These are phyloP conservation scores for Triticum monococcum DNA, from an alignment of 176 grass and related monocot genomes.

Conservation along the genomic window DNA sequence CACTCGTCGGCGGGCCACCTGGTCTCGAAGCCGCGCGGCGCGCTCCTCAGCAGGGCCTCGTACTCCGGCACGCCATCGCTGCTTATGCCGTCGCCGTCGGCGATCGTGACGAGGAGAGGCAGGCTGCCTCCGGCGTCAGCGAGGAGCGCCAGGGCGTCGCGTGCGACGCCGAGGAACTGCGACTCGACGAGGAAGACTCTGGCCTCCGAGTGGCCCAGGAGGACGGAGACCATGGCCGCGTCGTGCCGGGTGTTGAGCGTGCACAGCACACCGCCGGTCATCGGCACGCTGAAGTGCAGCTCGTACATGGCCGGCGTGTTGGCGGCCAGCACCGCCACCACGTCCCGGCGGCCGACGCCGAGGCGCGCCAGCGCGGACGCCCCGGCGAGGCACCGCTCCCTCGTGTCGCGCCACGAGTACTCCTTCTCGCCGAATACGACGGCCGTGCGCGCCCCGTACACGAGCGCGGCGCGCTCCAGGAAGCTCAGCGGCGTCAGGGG, in stretches of 20 bases:
- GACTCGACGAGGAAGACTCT: slow-evolving; percentile 55
- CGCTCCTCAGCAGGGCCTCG: slow-evolving; percentile 31
- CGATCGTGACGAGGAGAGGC: slow-evolving; percentile 43
- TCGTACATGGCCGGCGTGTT: slow-evolving; percentile 62
- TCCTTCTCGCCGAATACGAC: slow-evolving; percentile 32
- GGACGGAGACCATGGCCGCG: slow-evolving; percentile 45
- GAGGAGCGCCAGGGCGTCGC: slow-evolving; percentile 27
- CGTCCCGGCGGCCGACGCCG: slow-evolving; percentile 38
- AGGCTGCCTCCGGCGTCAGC: not conserved
- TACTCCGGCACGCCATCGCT: not conserved
- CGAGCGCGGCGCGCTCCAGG: slow-evolving; percentile 57
- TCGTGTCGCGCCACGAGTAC: slow-evolving; percentile 48
- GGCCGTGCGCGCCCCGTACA: slow-evolving; percentile 47
- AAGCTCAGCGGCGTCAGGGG: slow-evolving; percentile 59
- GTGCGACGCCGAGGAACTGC: slow-evolving; percentile 27
- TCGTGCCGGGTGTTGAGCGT: slow-evolving; percentile 44
- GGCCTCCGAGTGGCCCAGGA: slow-evolving; percentile 44
- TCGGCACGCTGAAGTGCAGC: slow-evolving; percentile 61
- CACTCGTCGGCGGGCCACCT: slow-evolving; percentile 60
- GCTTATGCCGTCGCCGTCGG: not conserved
- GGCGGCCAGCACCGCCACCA: slow-evolving; percentile 43
- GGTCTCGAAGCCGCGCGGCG: slow-evolving; percentile 27
- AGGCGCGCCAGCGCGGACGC: slow-evolving; percentile 52
- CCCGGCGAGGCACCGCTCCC: slow-evolving; percentile 40
- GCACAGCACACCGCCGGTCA: slow-evolving; percentile 57